Evolutionary conservation across 2,329 filamentous ascomycete species (phyloP), one percentile per base, ranked within the genome.

Genomic region (Fusarium pseudoanthophilum): DNA sequence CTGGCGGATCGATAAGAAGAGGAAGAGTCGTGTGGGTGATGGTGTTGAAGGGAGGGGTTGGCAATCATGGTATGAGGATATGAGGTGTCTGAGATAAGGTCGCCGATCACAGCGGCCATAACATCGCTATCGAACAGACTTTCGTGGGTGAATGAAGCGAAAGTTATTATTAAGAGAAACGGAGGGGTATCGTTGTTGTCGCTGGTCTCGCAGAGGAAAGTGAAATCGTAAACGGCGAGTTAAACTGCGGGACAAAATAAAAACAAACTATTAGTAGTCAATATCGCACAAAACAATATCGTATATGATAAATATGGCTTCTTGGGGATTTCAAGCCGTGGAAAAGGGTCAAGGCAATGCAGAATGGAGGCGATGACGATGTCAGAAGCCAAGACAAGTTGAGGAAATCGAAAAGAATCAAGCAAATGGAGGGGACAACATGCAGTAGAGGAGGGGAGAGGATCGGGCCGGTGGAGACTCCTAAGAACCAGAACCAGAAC

Each of bases 1-100:
- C 64, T 80, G 75, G 64, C 78, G 71, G 65, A 80, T 72, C 76
- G 77, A 67, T 78, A 78, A 49, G 75, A 73, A 59, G 77, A 73
- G 37, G 77, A 74, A 49, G 74, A 65, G 75, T 87, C 83, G 80
- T 86, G 84, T 63, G 85, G 79, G 67, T 69, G 78, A 49, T 84
- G 84, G 72, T 84, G 84, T 74, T 86, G 85, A 73, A 86, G 85
- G 72, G 83, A 83, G 49, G 86, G 82, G 64, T 84, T 82, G 67
- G 84, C 83, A 85, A 94, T 92, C 87, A 91, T 92, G 84, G 87
- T 90, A 85, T 90, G 89, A 83, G 92, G 92, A 84, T 90, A 89
- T 78, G 89, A 87, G 77, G 91, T 87, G 84, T 94, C 91, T 82
- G 93, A 89, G 84, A 91, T 90, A 85, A 91, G 91, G 86, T 95